phyloP scores from a whole-genome alignment of 768 basidiomycete species.

The Asterophora lycoperdoides region DNA sequence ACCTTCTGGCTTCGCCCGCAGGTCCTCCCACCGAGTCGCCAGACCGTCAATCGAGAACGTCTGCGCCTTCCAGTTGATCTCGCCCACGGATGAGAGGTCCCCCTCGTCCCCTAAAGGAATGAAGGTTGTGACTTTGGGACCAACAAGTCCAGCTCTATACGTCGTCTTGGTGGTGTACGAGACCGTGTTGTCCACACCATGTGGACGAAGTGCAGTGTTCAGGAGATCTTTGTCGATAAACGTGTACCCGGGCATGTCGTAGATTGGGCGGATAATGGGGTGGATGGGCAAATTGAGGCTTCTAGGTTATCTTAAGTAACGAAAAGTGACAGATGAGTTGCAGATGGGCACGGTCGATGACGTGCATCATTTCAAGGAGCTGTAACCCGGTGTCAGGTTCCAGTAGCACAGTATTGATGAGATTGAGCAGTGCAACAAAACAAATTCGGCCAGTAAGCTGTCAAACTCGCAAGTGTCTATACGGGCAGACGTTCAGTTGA shows the following conservation, averaged over 20 bases:
- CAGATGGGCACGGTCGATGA: too few relatives aligned
- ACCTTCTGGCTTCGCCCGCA: neutral
- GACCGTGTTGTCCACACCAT: neutral
- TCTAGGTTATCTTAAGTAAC: neutral
- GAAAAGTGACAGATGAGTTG: neutral
- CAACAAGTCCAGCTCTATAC: neutral
- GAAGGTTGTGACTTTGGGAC: neutral
- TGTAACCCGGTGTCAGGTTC: too few relatives aligned
- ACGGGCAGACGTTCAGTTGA: too few relatives aligned
- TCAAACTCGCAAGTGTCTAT: too few relatives aligned
- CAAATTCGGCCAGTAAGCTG: too few relatives aligned
- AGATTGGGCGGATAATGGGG: too few relatives aligned
- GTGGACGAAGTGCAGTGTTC: conserved; percentile 1
- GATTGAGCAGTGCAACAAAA: too few relatives aligned
- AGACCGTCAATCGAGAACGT: neutral
- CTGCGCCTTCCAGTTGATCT: too few relatives aligned
- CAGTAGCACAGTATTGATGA: too few relatives aligned
- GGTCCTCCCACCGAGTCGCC: neutral
- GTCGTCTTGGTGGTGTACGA: neutral
- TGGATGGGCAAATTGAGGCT: too few relatives aligned
- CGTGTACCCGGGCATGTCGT: neutral
- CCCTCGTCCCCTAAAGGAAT: neutral
- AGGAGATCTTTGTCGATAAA: conserved; percentile 1
- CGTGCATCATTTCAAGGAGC: too few relatives aligned
- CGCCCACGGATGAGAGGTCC: too few relatives aligned